Evolutionary conservation across 352 stramenopile species (phyloP), one percentile per base, ranked within the genome.

Genomic region (Phytophthora fragariae): DNA sequence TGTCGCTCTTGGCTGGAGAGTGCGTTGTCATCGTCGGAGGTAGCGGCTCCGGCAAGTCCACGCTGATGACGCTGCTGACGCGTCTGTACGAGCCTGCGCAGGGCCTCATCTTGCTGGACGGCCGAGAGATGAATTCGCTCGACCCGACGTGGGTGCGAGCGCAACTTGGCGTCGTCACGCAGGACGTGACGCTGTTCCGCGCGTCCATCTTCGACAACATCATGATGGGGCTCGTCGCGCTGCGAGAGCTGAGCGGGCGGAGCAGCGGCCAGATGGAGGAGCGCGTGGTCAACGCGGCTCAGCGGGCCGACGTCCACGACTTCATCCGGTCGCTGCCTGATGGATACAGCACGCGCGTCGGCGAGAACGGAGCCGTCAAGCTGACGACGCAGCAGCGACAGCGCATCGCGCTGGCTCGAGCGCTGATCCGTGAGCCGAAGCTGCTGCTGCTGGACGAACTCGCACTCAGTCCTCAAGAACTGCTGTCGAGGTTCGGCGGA

Each of bases 381-480:
- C 75, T 99, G 0, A 92, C 77, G 50, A 86, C 83, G 24, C 89
- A 91, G 31, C 92, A 99, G 80, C 97, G 97, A 58, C 97, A 99
- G 75, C 81, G 96, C 17, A 57, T 89, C 19, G 79, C 79, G 5
- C 47, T 89, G 5, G 81, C 82, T 14, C 50, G 82, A 52, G 76
- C 81, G 9, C 58, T 89, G n/a, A 70, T 84, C 12, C 77, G 79
- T 3, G 63, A 83, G 2, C 73, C 81, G 15, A 82, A 83, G 61
- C n/a, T 88, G 10, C 46, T 88, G 27, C 8, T 88, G 15, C 59
- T 88, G 0, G 81, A 88, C 41, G 80, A 88, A 54, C 58, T 90
- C 1, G 88, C 86, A 9, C 55, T 75, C 37, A 78, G 71, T 75
- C 66, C 66, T 2, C 71, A 78, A 29, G 71, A 65, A 84, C 63